A percentile compares a stretch with the other conserved stretches of the same genome.
These are phyloP conservation scores for Picochlorum sp. DNA, from an alignment of 139 green algal genomes.

Conservation along the genomic window DNA sequence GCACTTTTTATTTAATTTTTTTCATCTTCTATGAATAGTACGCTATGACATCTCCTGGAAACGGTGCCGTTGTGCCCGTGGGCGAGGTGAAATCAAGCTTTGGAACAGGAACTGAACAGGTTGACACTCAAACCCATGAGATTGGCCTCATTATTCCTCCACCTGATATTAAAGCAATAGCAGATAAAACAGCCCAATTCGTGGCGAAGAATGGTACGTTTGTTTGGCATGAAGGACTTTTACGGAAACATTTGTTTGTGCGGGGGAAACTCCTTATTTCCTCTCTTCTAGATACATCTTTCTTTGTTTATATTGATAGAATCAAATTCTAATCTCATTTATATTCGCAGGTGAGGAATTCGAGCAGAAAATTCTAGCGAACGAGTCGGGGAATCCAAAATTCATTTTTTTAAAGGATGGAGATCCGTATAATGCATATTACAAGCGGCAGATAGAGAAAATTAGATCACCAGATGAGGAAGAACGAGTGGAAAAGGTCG, in stretches of 20 bases:
- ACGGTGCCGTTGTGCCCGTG: constrained; percentile 53
- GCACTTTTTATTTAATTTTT: neutral
- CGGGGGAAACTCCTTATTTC: too few species aligned
- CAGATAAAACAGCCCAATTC: constrained; percentile 98
- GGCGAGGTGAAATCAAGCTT: constrained; percentile 34
- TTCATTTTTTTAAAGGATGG: constrained; percentile 92
- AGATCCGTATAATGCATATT: constrained; percentile 96
- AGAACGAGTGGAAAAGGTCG: constrained; percentile 15
- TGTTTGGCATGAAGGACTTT: too few species aligned
- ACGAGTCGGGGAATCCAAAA: constrained; percentile 90
- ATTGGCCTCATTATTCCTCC: constrained; percentile 92
- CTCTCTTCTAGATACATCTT: neutral
- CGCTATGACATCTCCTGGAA: constrained; percentile 16
- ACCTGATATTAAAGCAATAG: constrained; percentile 89
- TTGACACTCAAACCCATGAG: constrained; percentile 81
- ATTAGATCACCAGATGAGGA: constrained; percentile 15
- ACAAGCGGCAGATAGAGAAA: constrained; percentile 61
- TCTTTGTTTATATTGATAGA: neutral
- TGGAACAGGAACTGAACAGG: constrained; percentile 5
- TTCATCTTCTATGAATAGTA: neutral
- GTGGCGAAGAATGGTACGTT: constrained; percentile 85
- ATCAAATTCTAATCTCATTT: neutral
- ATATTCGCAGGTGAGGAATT: constrained; percentile 71
- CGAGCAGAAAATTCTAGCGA: constrained; percentile 85
- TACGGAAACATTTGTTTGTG: neutral